Percentiles rank a stretch among this genome's conserved stretches.
phyloP scores from a whole-genome alignment of 2,329 filamentous ascomycete genomes.

The Dryadomyces quercus-mongolicae region DNA sequence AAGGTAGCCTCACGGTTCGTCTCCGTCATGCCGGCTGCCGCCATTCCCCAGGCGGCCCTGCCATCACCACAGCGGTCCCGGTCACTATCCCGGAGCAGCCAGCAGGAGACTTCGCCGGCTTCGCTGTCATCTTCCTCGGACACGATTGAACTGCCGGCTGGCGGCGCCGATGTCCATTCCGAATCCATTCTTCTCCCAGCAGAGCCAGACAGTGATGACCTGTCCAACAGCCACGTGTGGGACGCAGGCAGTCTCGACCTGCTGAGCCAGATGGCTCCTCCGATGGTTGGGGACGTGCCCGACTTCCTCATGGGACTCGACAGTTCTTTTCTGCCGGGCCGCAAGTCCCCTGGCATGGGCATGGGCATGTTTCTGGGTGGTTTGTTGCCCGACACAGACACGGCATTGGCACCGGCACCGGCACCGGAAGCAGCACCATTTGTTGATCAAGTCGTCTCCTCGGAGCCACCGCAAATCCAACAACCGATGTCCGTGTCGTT shows the following conservation, averaged over 20 bases:
- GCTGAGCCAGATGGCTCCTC: conserved; percentile 3
- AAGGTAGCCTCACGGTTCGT: neutral
- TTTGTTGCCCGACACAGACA: neutral
- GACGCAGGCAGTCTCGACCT: conserved; percentile 5
- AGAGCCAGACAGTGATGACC: too few species aligned
- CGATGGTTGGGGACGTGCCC: neutral
- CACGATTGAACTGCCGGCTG: neutral
- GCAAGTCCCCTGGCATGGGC: neutral
- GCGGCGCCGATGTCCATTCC: too few species aligned
- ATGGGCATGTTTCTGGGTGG: neutral
- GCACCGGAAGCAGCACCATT: neutral
- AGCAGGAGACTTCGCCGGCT: neutral
- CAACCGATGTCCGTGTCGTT: neutral
- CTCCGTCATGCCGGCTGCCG: neutral
- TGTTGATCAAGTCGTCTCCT: neutral
- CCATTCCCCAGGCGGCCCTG: neutral
- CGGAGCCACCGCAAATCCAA: neutral
- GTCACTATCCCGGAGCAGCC: neutral
- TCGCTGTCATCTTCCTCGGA: neutral
- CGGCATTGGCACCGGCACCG: neutral
- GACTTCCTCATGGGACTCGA: conserved; percentile 15
- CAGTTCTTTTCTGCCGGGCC: conserved; percentile 11
- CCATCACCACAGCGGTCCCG: neutral
- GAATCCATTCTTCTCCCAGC: neutral
- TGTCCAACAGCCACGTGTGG: neutral